Evolutionary conservation across 768 basidiomycete species (phyloP).

Genomic region (Leucocoprinus leucothites): DNA sequence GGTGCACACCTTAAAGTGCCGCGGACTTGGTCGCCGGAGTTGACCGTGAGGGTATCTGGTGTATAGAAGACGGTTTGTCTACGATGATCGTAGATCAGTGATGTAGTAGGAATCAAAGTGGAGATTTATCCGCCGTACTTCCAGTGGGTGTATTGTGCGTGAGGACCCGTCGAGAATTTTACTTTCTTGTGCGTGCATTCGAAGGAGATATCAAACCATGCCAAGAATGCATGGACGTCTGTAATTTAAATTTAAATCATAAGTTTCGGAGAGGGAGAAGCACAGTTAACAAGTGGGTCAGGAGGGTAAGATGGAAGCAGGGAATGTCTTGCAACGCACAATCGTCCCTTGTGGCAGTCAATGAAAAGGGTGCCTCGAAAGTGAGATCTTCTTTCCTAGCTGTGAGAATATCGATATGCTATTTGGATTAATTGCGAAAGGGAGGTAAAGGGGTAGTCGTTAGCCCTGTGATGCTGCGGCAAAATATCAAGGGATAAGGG

Average conservation of each 20-base stretch:
- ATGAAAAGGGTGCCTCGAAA: constrained; percentile 76
- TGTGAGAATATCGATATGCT: constrained; percentile 89
- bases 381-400: constrained; percentile 94
- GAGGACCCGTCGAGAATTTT: constrained; percentile 95
- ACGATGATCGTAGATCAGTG: background rate
- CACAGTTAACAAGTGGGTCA: background rate
- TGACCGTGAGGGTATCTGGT: constrained; percentile 67
- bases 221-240: constrained; percentile 98
- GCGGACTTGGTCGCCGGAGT: constrained; percentile 65
- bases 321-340: constrained; percentile 50
- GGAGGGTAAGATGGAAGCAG: background rate
- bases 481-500: background rate
- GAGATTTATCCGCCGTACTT: constrained; percentile 67
- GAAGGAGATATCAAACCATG: constrained; percentile 98
- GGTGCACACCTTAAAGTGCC: constrained; percentile 80
- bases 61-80: constrained; percentile 99
- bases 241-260: constrained; percentile 1
- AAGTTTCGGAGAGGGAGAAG: no score
- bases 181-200: constrained; percentile 95
- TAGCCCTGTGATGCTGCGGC: background rate
- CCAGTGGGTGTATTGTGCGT: constrained; percentile 95
- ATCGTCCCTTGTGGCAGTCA: constrained; percentile 85
- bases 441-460: background rate
- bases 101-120: background rate
- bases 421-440: constrained; percentile 12